Base-by-base conservation (phyloP, 352 stramenopile species). In the Aphanomyces euteiches region DNA sequence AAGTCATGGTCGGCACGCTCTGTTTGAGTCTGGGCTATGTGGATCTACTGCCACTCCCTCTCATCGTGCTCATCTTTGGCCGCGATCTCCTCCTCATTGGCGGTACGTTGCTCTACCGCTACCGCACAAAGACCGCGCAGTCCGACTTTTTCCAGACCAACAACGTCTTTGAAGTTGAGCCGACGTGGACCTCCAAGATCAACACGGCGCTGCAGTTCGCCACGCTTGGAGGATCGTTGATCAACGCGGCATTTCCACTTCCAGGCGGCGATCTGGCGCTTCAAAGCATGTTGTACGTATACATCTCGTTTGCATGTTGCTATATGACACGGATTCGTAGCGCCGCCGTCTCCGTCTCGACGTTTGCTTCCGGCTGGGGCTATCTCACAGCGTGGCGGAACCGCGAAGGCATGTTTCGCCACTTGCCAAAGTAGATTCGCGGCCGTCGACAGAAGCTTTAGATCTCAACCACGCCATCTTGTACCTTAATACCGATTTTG, bases 141-240 rank as follows among this genome's bases (percentile, higher is more conserved):
- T 86, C 84, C 36, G 84, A 78, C 13, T 91, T 93, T 75, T 93
- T 93, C 74, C 83, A 91, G 72, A 92, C 84, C 40, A 81, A 77
- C 34, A 84, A 93, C 67, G 36, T 41, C 36, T 93, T 93, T 75
- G 69, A 91, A 65, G 81, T 93, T 48, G 77, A 88, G 59, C 84
- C 86, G 7, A 84, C 82, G 39, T 72, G 85, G 66, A 66, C 92
- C 21, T 92, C 84, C 73, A 93, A 93, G 66, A 74, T 88, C 63
- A 93, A 93, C 74, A 93, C 86, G 60, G 84, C 83, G 39, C 79
- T 92, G 47, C 86, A 93, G 75, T 74, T 93, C 38, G 79, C 80
- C 43, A 79, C 83, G 67, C 90, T 92, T 56, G 86, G 86, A 34
- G 78, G 90, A 47, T 76, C 84, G 58, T 71, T 93, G 64, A 89